Percentiles rank a stretch among this genome's conserved stretches.
phyloP scores from a whole-genome alignment of 345 rosid genomes.

The thale cress (Arabidopsis thaliana) region DNA sequence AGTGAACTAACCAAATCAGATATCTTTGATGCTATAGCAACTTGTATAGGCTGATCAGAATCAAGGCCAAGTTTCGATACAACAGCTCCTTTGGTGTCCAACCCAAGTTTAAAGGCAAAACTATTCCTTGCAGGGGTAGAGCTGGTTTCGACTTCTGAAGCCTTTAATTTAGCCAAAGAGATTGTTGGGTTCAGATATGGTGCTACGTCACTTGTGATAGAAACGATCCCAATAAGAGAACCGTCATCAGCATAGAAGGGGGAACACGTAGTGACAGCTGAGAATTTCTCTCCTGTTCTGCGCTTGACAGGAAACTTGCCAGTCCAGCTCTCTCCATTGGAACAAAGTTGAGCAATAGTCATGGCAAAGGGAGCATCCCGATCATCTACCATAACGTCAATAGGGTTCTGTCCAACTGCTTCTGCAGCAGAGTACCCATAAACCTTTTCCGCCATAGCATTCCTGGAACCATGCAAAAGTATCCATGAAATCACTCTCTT shows the following conservation, averaged over 20 bases:
- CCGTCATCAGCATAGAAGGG: constrained; percentile 75
- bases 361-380: constrained; percentile 58
- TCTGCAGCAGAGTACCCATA: constrained; percentile 80
- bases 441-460: constrained; percentile 75
- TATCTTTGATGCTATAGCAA: constrained; percentile 77
- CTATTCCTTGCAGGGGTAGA: constrained; percentile 50
- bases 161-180: constrained; percentile 41
- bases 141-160: constrained; percentile 56
- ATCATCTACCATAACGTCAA: constrained; percentile 69
- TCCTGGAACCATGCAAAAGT: constrained; percentile 54
- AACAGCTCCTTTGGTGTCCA: constrained; percentile 37
- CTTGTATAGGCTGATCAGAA: constrained; percentile 83
- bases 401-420: constrained; percentile 72
- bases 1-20: constrained; percentile 74
- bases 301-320: constrained; percentile 88
- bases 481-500: no score
- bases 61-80: constrained; percentile 74
- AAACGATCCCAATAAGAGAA: constrained; percentile 67
- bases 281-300: constrained; percentile 63
- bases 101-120: constrained; percentile 54
- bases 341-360: constrained; percentile 54
- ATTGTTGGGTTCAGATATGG: constrained; percentile 51
- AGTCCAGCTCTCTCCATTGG: constrained; percentile 78
- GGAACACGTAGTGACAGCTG: constrained; percentile 61
- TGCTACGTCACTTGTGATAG: constrained; percentile 59